A percentile compares a stretch with the other conserved stretches of the same genome.
These are phyloP conservation scores for Citrus unshiu DNA, from an alignment of 345 rosid genomes.

Conservation along the genomic window DNA sequence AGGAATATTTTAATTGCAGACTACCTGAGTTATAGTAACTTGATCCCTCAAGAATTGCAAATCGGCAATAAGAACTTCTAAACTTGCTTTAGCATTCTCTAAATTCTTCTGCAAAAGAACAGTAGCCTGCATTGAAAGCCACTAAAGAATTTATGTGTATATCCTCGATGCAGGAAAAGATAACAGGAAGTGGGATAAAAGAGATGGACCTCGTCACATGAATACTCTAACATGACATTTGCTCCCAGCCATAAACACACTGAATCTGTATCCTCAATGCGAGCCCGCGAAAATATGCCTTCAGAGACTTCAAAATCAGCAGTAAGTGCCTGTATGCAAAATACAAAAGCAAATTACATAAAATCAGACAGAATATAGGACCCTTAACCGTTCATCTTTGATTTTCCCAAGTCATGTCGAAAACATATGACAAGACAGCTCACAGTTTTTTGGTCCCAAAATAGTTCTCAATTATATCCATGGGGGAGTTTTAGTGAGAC, in stretches of 20 bases:
- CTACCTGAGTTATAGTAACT: constrained; percentile 93
- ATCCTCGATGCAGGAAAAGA: constrained; percentile 16
- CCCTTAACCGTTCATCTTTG: neutral
- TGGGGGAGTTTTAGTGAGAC: neutral
- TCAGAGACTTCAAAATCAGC: constrained; percentile 95
- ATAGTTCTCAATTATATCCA: neutral
- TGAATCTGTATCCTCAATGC: constrained; percentile 62
- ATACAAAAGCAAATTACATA: neutral
- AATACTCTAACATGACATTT: constrained; percentile 96
- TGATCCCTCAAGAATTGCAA: constrained; percentile 92
- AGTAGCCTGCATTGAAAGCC: constrained; percentile 51
- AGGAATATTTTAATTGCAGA: neutral
- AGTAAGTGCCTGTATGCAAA: constrained; percentile 49
- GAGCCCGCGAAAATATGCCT: constrained; percentile 85
- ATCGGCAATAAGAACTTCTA: constrained; percentile 86
- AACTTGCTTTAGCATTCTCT: constrained; percentile 93
- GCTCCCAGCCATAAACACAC: constrained; percentile 96
- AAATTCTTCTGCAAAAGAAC: constrained; percentile 75
- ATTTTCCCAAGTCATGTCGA: neutral
- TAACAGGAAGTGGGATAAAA: constrained; percentile 5
- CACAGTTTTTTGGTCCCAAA: neutral
- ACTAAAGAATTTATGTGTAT: constrained; percentile 20
- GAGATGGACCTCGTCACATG: constrained; percentile 69
- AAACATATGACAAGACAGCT: neutral
- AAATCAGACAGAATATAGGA: neutral